Evolutionary conservation across 768 basidiomycete species (phyloP), one percentile per base, ranked within the genome.

Genomic region (Tylopilus rubrobrunneus): DNA sequence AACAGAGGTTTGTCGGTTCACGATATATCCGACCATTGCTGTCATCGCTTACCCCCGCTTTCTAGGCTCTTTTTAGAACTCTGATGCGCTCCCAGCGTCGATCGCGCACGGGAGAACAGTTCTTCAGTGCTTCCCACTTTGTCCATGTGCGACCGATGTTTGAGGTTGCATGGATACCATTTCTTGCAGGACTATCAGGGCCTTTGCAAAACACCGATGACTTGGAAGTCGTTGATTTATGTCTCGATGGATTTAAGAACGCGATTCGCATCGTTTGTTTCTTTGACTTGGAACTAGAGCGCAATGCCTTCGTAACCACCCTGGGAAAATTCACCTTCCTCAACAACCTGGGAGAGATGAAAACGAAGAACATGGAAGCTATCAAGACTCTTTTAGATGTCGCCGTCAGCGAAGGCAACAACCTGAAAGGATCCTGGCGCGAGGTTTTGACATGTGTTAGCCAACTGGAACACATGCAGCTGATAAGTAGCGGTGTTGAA

Each of bases 101-200:
- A 61, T 82, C 85, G 8, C 89, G 84, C 68, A 71, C 75, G 6
- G 82, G 78, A 25, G 92, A 97, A 57, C 91, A 96, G 57, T 99
- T 93, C 74, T 97, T 95, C 74, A 92, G 91, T 57, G 97, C 97
- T 1, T 97, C 92, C 0, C 91, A 98, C 65, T 92, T 94, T 57
- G 84, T 98, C 53, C 97, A 99, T 67, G 96, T 98, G 56, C 83
- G 86, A 36, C 96, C 97, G 19, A 99, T 99, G 97, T 97, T 99
- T 62, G 96, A 98, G 71, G 95, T 98, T 7, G 95, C 93, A 21
- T 99, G 97, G 97, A 98, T 98, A 74, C 86, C 97, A 1, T 95
- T 98, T 72, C 79, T 99, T 23, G 96, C 97, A 14, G 95, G 94
- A 11, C 77, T 98, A 28, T 98, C 97, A 9, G 92, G 85, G 0